Evolutionary conservation across 2,329 filamentous ascomycete species (phyloP).

Genomic region (Aspergillus neoniger): DNA sequence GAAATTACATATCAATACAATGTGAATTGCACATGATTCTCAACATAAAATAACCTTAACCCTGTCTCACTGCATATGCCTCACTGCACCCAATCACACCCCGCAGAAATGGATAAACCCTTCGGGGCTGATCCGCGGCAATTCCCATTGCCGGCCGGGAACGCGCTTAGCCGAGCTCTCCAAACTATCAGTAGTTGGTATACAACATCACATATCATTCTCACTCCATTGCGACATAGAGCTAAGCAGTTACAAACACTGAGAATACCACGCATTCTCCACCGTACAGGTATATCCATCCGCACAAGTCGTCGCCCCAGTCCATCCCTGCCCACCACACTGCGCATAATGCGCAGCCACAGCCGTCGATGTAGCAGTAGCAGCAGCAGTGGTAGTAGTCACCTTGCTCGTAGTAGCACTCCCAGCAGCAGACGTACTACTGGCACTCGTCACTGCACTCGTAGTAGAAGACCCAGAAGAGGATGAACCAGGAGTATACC

Average conservation of each 20-base stretch:
- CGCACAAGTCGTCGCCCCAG: conserved; percentile 11
- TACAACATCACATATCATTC: neutral
- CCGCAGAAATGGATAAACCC: neutral
- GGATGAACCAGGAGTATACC: conserved; percentile 26
- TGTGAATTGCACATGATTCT: no score
- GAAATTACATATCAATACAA: no score
- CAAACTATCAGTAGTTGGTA: no score
- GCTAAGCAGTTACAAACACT: conserved; percentile 9
- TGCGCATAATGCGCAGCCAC: conserved; percentile 25
- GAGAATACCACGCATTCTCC: conserved; percentile 16
- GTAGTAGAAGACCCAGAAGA: neutral
- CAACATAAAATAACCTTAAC: neutral
- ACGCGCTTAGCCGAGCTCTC: neutral
- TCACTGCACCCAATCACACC: no score
- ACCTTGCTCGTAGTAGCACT: conserved; percentile 6
- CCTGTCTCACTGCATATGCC: neutral
- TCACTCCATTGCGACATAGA: neutral
- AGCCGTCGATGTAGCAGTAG: conserved; percentile 1
- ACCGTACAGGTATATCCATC: conserved; percentile 12
- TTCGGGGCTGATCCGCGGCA: neutral
- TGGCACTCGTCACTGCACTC: neutral
- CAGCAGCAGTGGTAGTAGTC: conserved; percentile 9
- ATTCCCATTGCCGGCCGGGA: neutral
- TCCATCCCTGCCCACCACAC: conserved; percentile 21
- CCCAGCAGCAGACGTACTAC: neutral